Base-by-base conservation (phyloP, 2,329 filamentous ascomycete species). In the Davidsoniella eucalypti region DNA sequence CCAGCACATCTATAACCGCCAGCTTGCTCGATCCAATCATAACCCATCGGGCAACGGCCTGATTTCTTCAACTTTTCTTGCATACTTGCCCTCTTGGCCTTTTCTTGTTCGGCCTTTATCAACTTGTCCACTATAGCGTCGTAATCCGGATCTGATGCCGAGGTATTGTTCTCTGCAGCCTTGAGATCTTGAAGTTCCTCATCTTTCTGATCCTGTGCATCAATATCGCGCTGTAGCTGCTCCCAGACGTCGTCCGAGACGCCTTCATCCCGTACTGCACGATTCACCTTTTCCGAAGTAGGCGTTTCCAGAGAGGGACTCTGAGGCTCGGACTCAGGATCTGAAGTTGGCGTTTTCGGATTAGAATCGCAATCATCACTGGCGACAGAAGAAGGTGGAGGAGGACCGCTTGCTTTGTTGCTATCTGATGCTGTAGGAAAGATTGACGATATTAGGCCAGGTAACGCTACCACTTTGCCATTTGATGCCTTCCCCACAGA, bases 1-100 rank as follows among this genome's bases (percentile, higher is more conserved):
- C 72, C 81, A 0, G 69, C 69, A 63, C 82, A 85, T 4, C 78
- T 61, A 60, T 76, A 86, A 0, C 81, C 81, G 1, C 57, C 58
- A 1, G 2, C 39, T 57, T 80, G 70, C 56, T 73, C 75, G 23
- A 82, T 75, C 82, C 82, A 87, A 0, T 52, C 49, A 57, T 44
- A 86, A 0, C 80, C 82, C 16, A 50, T 37, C 0, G 67, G 65
- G 59, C 82, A 87, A 0, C 61, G 46, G 0, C 81, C 81, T 64
- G 76, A 66, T 1, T 55, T 26, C 55, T 58, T 61, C 55, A 86
- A 58, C 56, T 71, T 78, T 38, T 58, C 55, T 61, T 73, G 68
- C 9, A 56, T 60, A 16, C 61, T 56, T 23, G 57, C 57, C 52
- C 72, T 68, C 54, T 67, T 23, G 54, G 58, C 63, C 41, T 58